Percentiles rank a stretch among this genome's conserved stretches.
Evolutionary conservation across 2,329 filamentous ascomycete species (phyloP).

Genomic region (Ophiostoma sp.): DNA sequence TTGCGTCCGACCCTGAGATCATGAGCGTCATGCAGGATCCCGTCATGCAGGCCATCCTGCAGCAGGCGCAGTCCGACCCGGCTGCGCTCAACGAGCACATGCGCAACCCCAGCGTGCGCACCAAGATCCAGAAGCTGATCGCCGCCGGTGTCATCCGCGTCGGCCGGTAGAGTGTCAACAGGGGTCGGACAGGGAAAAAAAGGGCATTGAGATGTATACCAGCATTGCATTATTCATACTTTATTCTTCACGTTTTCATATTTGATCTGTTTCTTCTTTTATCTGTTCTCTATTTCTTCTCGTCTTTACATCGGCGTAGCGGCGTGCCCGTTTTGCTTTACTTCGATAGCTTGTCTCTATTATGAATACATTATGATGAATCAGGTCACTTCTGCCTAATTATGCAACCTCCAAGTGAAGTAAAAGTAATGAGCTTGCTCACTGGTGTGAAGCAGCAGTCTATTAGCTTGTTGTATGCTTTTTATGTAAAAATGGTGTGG

Average conservation of each 20-base stretch:
- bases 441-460: neutral
- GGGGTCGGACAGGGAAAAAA: neutral
- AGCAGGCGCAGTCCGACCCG: constrained; percentile 92
- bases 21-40: constrained; percentile 89
- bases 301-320: neutral
- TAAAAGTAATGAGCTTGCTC: constrained; percentile 1
- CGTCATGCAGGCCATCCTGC: constrained; percentile 94
- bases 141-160: constrained; percentile 87
- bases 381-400: no score
- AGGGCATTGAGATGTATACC: constrained; percentile 2
- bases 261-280: neutral
- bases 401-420: neutral
- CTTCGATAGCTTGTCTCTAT: no score
- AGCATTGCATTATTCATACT: constrained; percentile 1
- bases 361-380: no score
- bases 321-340: no score
- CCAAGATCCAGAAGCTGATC: constrained; percentile 91
- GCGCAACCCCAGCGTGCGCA: constrained; percentile 78
- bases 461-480: constrained; percentile 10
- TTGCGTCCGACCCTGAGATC: constrained; percentile 90
- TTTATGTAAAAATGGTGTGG: neutral
- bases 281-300: neutral
- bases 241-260: neutral
- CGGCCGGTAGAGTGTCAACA: constrained; percentile 22
- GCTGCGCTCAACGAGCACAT: constrained; percentile 94